Evolutionary conservation across 371 early-diverging fungal species (phyloP).

Genomic region (Mortierella sp.): DNA sequence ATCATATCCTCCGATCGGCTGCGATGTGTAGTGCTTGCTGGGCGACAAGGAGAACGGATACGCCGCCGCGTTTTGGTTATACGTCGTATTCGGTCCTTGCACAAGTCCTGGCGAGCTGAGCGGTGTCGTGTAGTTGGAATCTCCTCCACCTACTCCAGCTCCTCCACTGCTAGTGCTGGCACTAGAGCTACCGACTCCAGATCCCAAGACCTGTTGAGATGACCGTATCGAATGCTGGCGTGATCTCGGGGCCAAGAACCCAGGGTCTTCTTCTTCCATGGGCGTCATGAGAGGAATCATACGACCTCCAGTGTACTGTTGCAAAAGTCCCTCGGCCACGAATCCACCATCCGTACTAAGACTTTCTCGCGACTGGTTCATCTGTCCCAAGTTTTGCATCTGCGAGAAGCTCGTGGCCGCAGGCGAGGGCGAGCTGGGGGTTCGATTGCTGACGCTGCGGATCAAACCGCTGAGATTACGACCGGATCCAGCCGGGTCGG

Average conservation of each 20-base stretch:
- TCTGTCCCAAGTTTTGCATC: conserved; percentile 7
- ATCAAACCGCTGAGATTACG: too few relatives aligned
- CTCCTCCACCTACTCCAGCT: too few relatives aligned
- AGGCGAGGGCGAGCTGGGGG: neutral
- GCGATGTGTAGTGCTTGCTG: conserved; percentile 15
- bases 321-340: conserved; percentile 25
- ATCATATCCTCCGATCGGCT: conserved; percentile 10
- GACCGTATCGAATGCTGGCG: too few relatives aligned
- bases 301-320: conserved; percentile 33
- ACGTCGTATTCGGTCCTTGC: neutral
- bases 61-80: too few relatives aligned
- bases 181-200: too few relatives aligned
- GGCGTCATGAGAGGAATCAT: neutral
- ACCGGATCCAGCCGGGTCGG: too few relatives aligned
- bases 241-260: conserved; percentile 4
- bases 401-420: conserved; percentile 1
- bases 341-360: conserved; percentile 41
- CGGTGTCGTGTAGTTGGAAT: neutral
- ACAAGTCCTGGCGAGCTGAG: neutral
- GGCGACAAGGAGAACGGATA: conserved; percentile 27
- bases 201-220: too few relatives aligned
- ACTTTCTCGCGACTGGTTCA: conserved; percentile 30
- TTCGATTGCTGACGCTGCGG: conserved; percentile 1
- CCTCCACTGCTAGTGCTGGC: too few relatives aligned
- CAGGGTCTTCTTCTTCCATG: conserved; percentile 2